Evolutionary conservation across 129 eudicot species (phyloP).

Genomic region (Escallonia rubra): DNA sequence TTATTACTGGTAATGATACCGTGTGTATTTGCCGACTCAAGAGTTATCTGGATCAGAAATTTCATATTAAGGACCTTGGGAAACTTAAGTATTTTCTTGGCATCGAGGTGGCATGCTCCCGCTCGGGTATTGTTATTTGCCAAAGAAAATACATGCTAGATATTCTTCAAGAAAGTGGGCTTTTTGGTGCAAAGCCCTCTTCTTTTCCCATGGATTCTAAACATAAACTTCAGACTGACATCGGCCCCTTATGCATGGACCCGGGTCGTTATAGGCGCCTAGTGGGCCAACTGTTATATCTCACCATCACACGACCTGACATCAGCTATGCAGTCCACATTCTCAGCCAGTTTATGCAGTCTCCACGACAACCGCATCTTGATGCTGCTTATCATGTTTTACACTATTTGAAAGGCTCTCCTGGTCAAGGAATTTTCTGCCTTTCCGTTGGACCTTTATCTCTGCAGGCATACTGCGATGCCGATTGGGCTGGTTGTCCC

Average conservation of each 20-base stretch:
- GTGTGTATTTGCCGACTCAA: not conserved
- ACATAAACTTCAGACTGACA: not conserved
- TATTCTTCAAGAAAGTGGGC: not conserved
- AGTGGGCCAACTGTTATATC: slow-evolving; percentile 5
- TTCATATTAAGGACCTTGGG: slow-evolving; percentile 10
- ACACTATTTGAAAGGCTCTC: not conserved
- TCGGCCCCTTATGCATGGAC: not conserved
- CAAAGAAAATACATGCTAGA: slow-evolving; percentile 9
- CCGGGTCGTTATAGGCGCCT: slow-evolving; percentile 1
- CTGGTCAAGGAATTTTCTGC: not conserved
- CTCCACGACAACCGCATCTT: slow-evolving; percentile 10
- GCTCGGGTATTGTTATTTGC: not conserved
- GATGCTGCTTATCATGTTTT: slow-evolving; percentile 7
- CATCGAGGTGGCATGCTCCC: slow-evolving; percentile 5
- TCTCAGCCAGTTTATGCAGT: slow-evolving; percentile 14
- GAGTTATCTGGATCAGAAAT: not conserved
- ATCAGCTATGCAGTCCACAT: slow-evolving; percentile 9
- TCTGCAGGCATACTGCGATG: not conserved
- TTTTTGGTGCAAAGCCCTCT: not conserved
- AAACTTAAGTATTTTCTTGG: slow-evolving; percentile 2
- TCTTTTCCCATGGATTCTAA: not conserved
- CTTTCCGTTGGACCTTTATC: not conserved
- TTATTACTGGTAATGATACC: not conserved
- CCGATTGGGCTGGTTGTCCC: not conserved
- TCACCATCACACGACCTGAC: slow-evolving; percentile 2